phyloP scores from a whole-genome alignment of 2,329 filamentous ascomycete species.

The Thielaviopsis punctulata region DNA sequence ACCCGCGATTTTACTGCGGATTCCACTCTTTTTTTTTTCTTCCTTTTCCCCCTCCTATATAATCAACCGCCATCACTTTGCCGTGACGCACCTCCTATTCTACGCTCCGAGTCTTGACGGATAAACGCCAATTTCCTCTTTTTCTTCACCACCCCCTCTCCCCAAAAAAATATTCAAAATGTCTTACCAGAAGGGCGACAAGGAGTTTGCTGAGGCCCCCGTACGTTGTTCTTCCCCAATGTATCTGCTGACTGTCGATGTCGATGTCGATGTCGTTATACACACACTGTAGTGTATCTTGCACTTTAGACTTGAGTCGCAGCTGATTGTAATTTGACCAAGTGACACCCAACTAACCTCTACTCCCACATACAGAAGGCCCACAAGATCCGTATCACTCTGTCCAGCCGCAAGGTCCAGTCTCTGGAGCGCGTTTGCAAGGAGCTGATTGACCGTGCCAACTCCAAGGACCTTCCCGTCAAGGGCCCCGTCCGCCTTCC shows the following conservation, averaged over 20 bases:
- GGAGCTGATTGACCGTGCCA: slow-evolving; percentile 96
- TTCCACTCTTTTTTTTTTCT: slow-evolving; percentile 9
- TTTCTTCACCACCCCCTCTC: slow-evolving; percentile 12
- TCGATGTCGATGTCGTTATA: background rate
- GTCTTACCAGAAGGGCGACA: slow-evolving; percentile 92
- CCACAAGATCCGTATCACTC: slow-evolving; percentile 97
- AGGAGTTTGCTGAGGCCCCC: slow-evolving; percentile 80
- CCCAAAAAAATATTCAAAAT: slow-evolving; percentile 37
- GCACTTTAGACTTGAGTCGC: background rate
- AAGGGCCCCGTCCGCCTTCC: slow-evolving; percentile 89
- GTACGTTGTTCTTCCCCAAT: slow-evolving; percentile 30
- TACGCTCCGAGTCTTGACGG: slow-evolving; percentile 68
- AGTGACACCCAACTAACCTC: slow-evolving; percentile 9
- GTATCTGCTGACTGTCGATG: background rate
- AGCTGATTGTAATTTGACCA: background rate
- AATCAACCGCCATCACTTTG: slow-evolving; percentile 57
- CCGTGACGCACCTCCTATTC: slow-evolving; percentile 39
- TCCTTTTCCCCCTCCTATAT: slow-evolving; percentile 13
- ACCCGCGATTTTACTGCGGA: background rate
- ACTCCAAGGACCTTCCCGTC: slow-evolving; percentile 94
- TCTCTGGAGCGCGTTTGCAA: slow-evolving; percentile 95
- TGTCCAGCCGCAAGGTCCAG: slow-evolving; percentile 85
- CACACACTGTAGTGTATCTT: background rate
- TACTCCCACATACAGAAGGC: slow-evolving; percentile 44
- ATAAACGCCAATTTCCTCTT: slow-evolving; percentile 14